These are phyloP conservation scores for Vitis riparia DNA, from an alignment of 164 flowering plant genomes.

Conservation along the genomic window DNA sequence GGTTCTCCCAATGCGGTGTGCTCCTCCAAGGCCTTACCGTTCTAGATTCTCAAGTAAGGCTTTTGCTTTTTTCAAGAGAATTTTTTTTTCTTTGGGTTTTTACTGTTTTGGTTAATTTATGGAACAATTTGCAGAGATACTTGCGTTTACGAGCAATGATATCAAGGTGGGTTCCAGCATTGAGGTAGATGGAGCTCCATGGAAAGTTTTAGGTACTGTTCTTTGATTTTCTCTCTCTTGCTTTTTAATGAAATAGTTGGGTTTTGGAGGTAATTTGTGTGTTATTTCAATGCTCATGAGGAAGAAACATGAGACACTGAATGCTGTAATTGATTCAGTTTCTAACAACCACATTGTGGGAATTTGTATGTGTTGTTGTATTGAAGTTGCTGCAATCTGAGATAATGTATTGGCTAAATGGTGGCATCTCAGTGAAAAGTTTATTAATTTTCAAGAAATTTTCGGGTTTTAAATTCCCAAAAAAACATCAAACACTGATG, in stretches of 20 bases:
- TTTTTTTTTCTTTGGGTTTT: background rate
- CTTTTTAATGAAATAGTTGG: background rate
- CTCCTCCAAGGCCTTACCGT: constrained; percentile 16
- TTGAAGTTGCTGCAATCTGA: too few relatives aligned
- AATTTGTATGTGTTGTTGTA: too few relatives aligned
- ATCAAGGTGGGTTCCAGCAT: constrained; percentile 80
- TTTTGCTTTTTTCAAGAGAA: background rate
- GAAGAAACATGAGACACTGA: too few relatives aligned
- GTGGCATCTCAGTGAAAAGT: too few relatives aligned
- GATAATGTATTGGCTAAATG: too few relatives aligned
- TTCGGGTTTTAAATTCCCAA: too few relatives aligned
- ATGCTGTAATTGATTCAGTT: too few relatives aligned
- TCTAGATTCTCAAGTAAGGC: constrained; percentile 41
- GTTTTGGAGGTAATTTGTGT: background rate
- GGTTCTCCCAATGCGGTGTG: constrained; percentile 22
- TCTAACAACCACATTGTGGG: too few relatives aligned
- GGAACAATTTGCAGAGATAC: constrained; percentile 45
- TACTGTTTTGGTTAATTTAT: background rate
- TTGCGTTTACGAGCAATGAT: constrained; percentile 74
- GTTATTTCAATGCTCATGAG: background rate
- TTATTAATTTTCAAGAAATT: too few relatives aligned
- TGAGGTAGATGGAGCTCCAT: constrained; percentile 90
- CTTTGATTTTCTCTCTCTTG: background rate
- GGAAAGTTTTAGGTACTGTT: constrained; percentile 69
- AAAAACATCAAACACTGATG: too few relatives aligned